Base-by-base conservation (phyloP, 805 yeast genomes). In the Starmerella bombi region DNA sequence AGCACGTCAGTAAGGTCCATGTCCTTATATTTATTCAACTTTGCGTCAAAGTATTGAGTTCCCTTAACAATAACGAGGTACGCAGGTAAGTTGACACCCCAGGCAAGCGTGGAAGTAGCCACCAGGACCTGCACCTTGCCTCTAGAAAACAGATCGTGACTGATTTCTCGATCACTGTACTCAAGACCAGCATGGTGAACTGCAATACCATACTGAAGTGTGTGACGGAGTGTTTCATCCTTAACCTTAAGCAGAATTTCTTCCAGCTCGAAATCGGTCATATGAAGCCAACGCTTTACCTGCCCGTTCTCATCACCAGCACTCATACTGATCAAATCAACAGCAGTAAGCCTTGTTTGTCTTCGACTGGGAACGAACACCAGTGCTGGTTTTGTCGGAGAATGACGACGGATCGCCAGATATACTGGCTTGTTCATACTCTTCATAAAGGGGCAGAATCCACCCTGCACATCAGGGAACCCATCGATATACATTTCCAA, bases 351-450 rank as follows among this genome's bases (percentile, higher is more conserved):
- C 44, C 93, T 64, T 0, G 93, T 81, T 59, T 81, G 93, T 44
- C 93, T 65, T 55, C 93, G 69, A 3, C 91, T 80, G 1, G 91
- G 84, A 28, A 81, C 93, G 53, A 81, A 81, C n/a, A 81, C 75
- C 50, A 81, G 66, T 9, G 79, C 88, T 0, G 95, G 94, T 56
- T 85, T 77, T 16, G 64, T 64, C 2, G 94, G 93, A 0, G 94
- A 80, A 57, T 86, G 94, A 48, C 82, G 84, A 55, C 84, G 82
- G 48, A 85, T 85, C 0, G 95, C 94, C 78, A 79, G 73, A 54
- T 80, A 85, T 0, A 93, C 88, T 1, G 96, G 95, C 53, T 70
- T 84, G 66, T 77, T 84, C 91, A 74, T 82, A 18, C 75, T 80
- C 64, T 75, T 82, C 94, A 81, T 81, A 53, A 82, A 64, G 1